These are phyloP conservation scores for Prunella vulgaris DNA, from an alignment of 257 asterid species.

Conservation along the genomic window DNA sequence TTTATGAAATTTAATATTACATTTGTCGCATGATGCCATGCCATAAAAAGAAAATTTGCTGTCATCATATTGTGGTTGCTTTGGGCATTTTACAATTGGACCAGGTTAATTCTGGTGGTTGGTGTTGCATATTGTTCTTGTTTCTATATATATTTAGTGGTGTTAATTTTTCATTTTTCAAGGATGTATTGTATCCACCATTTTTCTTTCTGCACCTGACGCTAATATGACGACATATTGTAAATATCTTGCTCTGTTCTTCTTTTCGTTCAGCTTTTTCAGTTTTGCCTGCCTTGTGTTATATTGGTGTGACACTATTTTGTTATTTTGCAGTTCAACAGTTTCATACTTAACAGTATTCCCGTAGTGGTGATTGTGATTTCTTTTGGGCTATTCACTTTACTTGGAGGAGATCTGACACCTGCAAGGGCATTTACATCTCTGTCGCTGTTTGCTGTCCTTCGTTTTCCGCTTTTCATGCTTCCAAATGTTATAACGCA, in stretches of 20 bases:
- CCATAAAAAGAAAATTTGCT: background rate
- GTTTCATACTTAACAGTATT: slow-evolving; percentile 76
- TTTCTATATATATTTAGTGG: background rate
- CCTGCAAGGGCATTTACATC: slow-evolving; percentile 97
- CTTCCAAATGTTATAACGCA: slow-evolving; percentile 90
- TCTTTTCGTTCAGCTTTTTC: background rate
- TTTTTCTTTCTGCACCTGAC: background rate
- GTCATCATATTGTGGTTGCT: background rate
- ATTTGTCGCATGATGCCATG: background rate
- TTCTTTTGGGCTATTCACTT: slow-evolving; percentile 77
- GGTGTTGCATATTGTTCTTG: background rate
- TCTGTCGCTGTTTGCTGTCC: slow-evolving; percentile 85
- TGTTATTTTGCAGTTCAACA: slow-evolving; percentile 65
- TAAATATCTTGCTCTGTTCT: background rate
- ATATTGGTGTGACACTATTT: slow-evolving; percentile 7
- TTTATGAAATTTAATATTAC: background rate
- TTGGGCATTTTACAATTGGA: background rate
- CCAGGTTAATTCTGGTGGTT: slow-evolving; percentile 11
- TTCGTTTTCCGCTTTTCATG: slow-evolving; percentile 88
- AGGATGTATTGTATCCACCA: slow-evolving; percentile 5
- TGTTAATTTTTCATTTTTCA: slow-evolving; percentile 3
- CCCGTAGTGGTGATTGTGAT: slow-evolving; percentile 89
- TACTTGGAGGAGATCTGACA: slow-evolving; percentile 91
- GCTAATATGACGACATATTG: background rate
- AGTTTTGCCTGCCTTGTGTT: slow-evolving; percentile 12